Conservation (phyloP, 352 stramenopile genomes). For the Phytophthora brassicae region DNA sequence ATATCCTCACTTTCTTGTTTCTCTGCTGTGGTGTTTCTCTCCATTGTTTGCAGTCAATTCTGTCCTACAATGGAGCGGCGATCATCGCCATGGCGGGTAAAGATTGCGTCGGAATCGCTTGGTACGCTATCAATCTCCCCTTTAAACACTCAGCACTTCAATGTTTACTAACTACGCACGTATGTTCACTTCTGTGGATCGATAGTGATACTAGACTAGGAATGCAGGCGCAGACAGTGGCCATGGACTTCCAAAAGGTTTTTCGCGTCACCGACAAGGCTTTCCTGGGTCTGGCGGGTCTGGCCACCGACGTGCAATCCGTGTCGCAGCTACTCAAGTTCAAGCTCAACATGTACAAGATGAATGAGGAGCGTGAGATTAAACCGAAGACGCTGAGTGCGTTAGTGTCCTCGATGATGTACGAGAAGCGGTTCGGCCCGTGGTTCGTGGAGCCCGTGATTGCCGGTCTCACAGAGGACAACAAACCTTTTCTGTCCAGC, state of each 20-base stretch:
- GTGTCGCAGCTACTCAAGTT: constrained; percentile 95
- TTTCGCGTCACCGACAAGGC: constrained; percentile 97
- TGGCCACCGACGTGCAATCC: constrained; percentile 98
- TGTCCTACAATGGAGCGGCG: constrained; percentile 98
- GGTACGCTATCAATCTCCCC: constrained; percentile 38
- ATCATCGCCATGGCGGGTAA: constrained; percentile 99
- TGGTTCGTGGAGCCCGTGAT: constrained; percentile 99
- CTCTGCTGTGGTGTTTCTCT: not conserved
- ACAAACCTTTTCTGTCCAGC: constrained; percentile 96
- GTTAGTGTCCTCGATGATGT: constrained; percentile 96
- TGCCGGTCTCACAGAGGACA: constrained; percentile 94
- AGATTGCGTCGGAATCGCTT: constrained; percentile 98
- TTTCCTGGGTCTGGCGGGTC: constrained; percentile 95
- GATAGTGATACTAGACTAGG: constrained; percentile 95
- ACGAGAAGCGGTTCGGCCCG: constrained; percentile 99
- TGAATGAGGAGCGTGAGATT: constrained; percentile 98
- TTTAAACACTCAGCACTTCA: too few relatives aligned
- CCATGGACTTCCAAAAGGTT: constrained; percentile 98
- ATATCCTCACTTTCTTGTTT: not conserved
- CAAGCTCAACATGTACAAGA: constrained; percentile 98
- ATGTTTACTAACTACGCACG: constrained; percentile 1
- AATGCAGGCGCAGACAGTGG: constrained; percentile 96
- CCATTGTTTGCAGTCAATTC: constrained; percentile 55
- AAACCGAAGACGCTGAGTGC: constrained; percentile 97
- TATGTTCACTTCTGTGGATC: not conserved